Conservation (phyloP, 257 asterid genomes). For the Oldenlandia corymbosa region DNA sequence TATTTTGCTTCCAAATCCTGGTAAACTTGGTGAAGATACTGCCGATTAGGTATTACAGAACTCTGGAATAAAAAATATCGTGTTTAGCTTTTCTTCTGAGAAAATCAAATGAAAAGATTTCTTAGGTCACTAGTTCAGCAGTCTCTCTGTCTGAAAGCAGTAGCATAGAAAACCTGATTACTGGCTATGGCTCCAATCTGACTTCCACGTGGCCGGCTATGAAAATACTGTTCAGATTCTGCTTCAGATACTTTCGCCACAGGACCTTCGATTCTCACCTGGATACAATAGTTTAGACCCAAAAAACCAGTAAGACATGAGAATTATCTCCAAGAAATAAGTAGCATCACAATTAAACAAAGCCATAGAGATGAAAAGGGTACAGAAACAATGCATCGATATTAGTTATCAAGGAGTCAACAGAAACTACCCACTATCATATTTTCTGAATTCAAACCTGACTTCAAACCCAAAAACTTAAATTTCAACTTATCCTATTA, state of each 20-base stretch:
- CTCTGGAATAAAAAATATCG: slow-evolving; percentile 25
- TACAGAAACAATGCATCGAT: too few species aligned
- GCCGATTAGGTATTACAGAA: slow-evolving; percentile 32
- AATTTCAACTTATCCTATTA: too few species aligned
- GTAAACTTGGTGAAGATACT: slow-evolving; percentile 27
- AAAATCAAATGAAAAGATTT: neutral
- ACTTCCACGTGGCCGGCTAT: slow-evolving; percentile 46
- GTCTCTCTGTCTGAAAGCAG: neutral
- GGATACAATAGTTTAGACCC: slow-evolving; percentile 6
- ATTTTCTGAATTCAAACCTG: neutral
- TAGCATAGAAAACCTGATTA: slow-evolving; percentile 29
- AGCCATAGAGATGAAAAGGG: neutral
- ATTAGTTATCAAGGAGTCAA: too few species aligned
- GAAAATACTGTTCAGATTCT: slow-evolving; percentile 44
- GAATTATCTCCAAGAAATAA: neutral
- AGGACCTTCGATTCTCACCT: slow-evolving; percentile 54
- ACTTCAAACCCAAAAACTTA: neutral
- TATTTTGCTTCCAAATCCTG: slow-evolving; percentile 34
- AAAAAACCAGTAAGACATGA: neutral
- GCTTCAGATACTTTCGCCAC: slow-evolving; percentile 45
- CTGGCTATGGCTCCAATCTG: slow-evolving; percentile 46
- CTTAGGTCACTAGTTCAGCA: neutral
- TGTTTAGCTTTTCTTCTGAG: slow-evolving; percentile 7
- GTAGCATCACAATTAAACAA: neutral
- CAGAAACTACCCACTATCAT: too few species aligned